phyloP scores from a whole-genome alignment of 2,329 filamentous ascomycete genomes.

The Cladosporium sp. region DNA sequence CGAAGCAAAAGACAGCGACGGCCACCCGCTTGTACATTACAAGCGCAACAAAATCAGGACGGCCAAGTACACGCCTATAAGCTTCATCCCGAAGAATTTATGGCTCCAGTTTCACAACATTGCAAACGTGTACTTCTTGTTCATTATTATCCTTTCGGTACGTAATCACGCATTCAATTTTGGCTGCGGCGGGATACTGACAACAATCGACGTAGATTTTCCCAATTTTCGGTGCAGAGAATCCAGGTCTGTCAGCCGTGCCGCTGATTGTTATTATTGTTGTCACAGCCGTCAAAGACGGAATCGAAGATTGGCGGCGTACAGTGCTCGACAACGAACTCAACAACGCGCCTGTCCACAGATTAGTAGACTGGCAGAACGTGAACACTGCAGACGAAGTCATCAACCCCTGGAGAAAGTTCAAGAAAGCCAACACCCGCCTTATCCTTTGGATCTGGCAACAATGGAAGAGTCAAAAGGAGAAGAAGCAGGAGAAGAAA shows the following conservation, averaged over 20 bases:
- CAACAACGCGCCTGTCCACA: conserved; percentile 93
- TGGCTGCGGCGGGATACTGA: conserved; percentile 9
- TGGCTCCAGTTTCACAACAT: conserved; percentile 99
- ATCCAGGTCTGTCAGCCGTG: conserved; percentile 82
- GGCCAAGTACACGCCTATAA: conserved; percentile 92
- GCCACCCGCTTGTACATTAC: conserved; percentile 63
- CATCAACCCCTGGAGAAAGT: conserved; percentile 74
- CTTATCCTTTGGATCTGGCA: conserved; percentile 52
- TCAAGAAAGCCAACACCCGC: conserved; percentile 81
- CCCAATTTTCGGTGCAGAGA: conserved; percentile 86
- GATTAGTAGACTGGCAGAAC: conserved; percentile 81
- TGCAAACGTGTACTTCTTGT: conserved; percentile 97
- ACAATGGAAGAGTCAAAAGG: conserved; percentile 38
- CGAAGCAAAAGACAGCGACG: conserved; percentile 72
- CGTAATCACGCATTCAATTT: conserved; percentile 38
- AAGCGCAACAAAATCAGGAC: conserved; percentile 95
- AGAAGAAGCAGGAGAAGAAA: conserved; percentile 38
- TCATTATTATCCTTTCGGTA: conserved; percentile 90
- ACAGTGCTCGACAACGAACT: conserved; percentile 87
- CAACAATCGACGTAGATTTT: conserved; percentile 61
- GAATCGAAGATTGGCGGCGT: conserved; percentile 87
- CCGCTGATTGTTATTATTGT: conserved; percentile 88
- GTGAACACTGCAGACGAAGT: conserved; percentile 88
- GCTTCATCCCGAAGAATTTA: conserved; percentile 92
- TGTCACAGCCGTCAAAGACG: conserved; percentile 89